phyloP scores from a whole-genome alignment of 305 asterid species.

The Petunia hybrid region DNA sequence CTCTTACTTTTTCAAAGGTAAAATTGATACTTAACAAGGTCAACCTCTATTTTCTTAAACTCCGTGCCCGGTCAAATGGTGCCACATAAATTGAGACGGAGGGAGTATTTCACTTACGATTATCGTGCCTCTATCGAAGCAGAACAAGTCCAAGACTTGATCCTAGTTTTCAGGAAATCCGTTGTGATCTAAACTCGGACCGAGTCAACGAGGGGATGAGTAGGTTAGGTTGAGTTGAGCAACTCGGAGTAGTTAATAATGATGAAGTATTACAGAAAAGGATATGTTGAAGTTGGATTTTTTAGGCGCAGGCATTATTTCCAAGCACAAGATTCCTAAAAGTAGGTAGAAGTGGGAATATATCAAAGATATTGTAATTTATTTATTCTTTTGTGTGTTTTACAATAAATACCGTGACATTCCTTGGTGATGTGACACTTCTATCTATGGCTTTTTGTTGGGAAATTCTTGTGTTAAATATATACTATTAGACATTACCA shows the following conservation, averaged over 20 bases:
- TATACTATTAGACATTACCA: background rate
- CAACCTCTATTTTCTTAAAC: no score
- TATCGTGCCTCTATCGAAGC: background rate
- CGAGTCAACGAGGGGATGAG: slow-evolving; percentile 6
- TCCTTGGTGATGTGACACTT: background rate
- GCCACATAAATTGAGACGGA: no score
- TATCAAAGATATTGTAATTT: slow-evolving; percentile 11
- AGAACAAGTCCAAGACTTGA: background rate
- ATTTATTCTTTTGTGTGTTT: background rate
- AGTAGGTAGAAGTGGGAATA: slow-evolving; percentile 44
- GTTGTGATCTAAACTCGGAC: background rate
- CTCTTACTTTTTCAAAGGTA: no score
- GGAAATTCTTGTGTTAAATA: slow-evolving; percentile 6
- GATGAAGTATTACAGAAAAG: background rate
- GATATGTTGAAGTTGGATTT: background rate
- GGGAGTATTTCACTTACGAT: background rate
- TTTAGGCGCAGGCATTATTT: slow-evolving; percentile 33
- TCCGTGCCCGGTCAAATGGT: no score
- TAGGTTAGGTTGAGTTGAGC: slow-evolving; percentile 16
- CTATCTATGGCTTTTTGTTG: background rate
- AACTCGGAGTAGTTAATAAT: slow-evolving; percentile 15
- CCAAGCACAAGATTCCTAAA: slow-evolving; percentile 57
- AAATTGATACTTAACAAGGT: no score
- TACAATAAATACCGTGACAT: background rate
- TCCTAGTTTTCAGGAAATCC: background rate